Conservation (phyloP, 2,329 filamentous ascomycete genomes). For the Harringtonia lauricola region DNA sequence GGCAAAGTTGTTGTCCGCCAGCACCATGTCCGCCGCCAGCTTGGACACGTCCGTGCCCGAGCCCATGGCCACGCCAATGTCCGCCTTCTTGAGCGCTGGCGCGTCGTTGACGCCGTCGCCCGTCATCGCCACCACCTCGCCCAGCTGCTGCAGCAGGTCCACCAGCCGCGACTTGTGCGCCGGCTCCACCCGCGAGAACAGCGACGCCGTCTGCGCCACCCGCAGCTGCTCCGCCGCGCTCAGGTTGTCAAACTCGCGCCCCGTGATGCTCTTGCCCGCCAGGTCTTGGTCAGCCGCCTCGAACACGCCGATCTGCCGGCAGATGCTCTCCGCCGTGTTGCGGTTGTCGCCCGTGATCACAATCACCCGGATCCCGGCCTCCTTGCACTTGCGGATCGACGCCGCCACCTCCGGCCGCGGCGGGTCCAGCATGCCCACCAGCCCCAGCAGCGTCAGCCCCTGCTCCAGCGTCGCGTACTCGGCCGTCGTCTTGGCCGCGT, state of each 20-base stretch:
- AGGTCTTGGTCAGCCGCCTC: slow-evolving; percentile 63
- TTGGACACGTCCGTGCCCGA: slow-evolving; percentile 96
- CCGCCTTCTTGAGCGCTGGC: slow-evolving; percentile 93
- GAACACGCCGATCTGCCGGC: slow-evolving; percentile 93
- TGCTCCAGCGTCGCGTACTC: slow-evolving; percentile 86
- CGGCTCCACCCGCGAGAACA: slow-evolving; percentile 95
- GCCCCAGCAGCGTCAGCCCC: slow-evolving; percentile 84
- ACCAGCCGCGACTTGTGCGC: slow-evolving; percentile 96
- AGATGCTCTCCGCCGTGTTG: slow-evolving; percentile 95
- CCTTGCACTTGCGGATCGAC: slow-evolving; percentile 80
- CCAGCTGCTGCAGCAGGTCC: slow-evolving; percentile 83
- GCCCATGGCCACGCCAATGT: slow-evolving; percentile 98
- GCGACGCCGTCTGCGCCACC: slow-evolving; percentile 72
- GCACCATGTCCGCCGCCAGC: slow-evolving; percentile 94
- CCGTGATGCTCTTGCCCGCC: slow-evolving; percentile 86
- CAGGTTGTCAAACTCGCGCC: slow-evolving; percentile 84
- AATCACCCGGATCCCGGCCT: slow-evolving; percentile 90
- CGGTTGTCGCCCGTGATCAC: slow-evolving; percentile 98
- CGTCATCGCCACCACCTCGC: slow-evolving; percentile 97
- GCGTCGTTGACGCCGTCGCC: slow-evolving; percentile 98
- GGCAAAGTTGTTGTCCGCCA: slow-evolving; percentile 97
- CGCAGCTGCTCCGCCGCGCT: slow-evolving; percentile 68
- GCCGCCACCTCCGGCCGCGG: slow-evolving; percentile 81
- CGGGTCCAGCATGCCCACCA: slow-evolving; percentile 94
- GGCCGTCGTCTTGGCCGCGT: slow-evolving; percentile 66